phyloP scores from a whole-genome alignment of 148 eudicot species.

The Fagopyrum esculentum region DNA sequence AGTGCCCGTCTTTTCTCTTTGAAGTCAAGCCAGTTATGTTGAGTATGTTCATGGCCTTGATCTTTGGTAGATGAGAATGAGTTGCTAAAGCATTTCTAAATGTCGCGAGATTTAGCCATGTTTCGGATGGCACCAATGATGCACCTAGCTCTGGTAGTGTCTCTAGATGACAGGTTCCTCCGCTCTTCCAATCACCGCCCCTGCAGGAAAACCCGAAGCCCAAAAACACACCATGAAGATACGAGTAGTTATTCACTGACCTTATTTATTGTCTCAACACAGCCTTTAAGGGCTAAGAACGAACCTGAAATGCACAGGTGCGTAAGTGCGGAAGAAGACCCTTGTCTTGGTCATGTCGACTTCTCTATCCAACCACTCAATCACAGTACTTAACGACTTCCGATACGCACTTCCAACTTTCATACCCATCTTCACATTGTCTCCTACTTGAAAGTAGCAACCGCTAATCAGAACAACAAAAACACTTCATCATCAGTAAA shows the following conservation, averaged over 20 bases:
- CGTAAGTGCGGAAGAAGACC: conserved; percentile 78
- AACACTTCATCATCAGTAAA: background rate
- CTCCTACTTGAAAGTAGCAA: conserved; percentile 85
- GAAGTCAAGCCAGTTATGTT: conserved; percentile 66
- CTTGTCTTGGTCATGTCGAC: conserved; percentile 62
- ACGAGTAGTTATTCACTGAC: too few species aligned
- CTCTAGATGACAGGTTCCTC: conserved; percentile 81
- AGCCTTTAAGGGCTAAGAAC: background rate
- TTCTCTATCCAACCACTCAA: conserved; percentile 57
- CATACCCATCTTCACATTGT: conserved; percentile 59
- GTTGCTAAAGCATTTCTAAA: conserved; percentile 34
- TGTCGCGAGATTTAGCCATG: conserved; percentile 44
- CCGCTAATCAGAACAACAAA: conserved; percentile 38
- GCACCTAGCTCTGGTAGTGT: conserved; percentile 67
- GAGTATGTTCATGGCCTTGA: conserved; percentile 31
- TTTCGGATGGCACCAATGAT: conserved; percentile 44
- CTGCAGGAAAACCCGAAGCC: conserved; percentile 28
- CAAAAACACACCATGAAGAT: background rate
- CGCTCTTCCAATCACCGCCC: conserved; percentile 83
- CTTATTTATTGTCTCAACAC: too few species aligned
- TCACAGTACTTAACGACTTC: conserved; percentile 59
- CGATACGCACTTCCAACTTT: conserved; percentile 54
- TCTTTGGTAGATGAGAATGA: conserved; percentile 17
- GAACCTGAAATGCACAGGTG: conserved; percentile 98
- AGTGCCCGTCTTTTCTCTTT: conserved; percentile 79